Evolutionary conservation across 441 rosid genomes (phyloP), one percentile per base, ranked within the genome.

Genomic region (Erodium trifolium): DNA sequence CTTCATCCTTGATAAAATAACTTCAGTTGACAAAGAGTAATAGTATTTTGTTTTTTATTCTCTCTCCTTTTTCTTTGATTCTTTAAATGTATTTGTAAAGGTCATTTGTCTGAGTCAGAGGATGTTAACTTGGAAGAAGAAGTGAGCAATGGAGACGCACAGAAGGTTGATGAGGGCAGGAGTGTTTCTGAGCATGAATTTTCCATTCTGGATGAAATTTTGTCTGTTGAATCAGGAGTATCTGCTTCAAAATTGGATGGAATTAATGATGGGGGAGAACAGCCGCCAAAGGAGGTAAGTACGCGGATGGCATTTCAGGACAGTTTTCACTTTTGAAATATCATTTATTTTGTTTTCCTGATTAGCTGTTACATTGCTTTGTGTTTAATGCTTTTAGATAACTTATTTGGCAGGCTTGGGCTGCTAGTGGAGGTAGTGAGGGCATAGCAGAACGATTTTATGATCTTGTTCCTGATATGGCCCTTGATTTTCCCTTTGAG

Each of bases 381-480:
- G 35, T 71, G 34, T 62, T 60, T 31, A 59, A 67, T 63, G 41
- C 71, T 75, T 67, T 75, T 73, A 70, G 65, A 76, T 69, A 9
- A 68, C 45, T 68, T 18, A 57, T 57, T 78, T 78, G 53, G 78
- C 84, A 92, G 98, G 89, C 82, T 64, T 88, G 89, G 94, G 96
- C 94, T 79, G 82, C 85, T 67, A 76, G 74, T 76, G 96, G 84
- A 81, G 80, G 82, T 75, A 76, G 77, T 80, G 90, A 86, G 80
- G 80, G 82, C 83, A 92, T 94, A 81, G 90, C 88, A 8, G 85
- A 88, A 73, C 84, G 70, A 75, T 92, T 94, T 77, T 13, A 82
- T 73, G 88, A 94, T 72, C 92, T 94, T 69, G 90, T 94, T 78
- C 97, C 98, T 68, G 96, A 94, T 73, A 80, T 84, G 88, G 99